Conservation (phyloP, 306 rosid genomes). For the Corylus avellana region DNA sequence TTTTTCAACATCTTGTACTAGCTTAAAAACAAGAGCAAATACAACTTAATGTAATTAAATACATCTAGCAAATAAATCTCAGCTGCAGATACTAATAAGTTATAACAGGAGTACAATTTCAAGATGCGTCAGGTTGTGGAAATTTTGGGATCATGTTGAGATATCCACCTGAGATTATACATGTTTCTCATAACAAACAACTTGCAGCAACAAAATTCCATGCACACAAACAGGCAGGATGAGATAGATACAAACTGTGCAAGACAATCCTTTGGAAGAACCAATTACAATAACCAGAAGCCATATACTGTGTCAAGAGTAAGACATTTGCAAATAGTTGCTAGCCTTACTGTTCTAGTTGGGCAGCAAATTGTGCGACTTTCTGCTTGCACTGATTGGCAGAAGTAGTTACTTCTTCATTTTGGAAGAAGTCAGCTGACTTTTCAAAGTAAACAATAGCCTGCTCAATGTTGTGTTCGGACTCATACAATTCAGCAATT, state of each 20-base stretch:
- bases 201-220: conserved; percentile 14
- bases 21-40: neutral
- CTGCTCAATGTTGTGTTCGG: conserved; percentile 84
- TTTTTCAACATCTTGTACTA: neutral
- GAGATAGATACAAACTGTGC: neutral
- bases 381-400: conserved; percentile 97
- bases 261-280: neutral
- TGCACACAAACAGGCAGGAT: neutral
- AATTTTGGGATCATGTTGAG: conserved; percentile 14
- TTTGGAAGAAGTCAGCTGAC: conserved; percentile 87
- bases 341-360: conserved; percentile 77
- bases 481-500: conserved; percentile 87
- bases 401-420: conserved; percentile 82
- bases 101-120: neutral
- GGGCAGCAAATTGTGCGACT: conserved; percentile 94
- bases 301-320: conserved; percentile 17
- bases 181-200: conserved; percentile 15
- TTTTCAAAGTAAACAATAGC: conserved; percentile 75
- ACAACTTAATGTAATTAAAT: neutral
- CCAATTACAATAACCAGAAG: neutral
- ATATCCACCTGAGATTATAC: conserved; percentile 12
- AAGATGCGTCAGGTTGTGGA: conserved; percentile 10
- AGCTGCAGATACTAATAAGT: conserved; percentile 7
- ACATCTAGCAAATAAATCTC: conserved; percentile 7
- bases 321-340: conserved; percentile 17